A percentile compares a stretch with the other conserved stretches of the same genome.
Evolutionary conservation across 2,329 filamentous ascomycete genomes (phyloP).

Genomic region (Monosporascus cannonballus): DNA sequence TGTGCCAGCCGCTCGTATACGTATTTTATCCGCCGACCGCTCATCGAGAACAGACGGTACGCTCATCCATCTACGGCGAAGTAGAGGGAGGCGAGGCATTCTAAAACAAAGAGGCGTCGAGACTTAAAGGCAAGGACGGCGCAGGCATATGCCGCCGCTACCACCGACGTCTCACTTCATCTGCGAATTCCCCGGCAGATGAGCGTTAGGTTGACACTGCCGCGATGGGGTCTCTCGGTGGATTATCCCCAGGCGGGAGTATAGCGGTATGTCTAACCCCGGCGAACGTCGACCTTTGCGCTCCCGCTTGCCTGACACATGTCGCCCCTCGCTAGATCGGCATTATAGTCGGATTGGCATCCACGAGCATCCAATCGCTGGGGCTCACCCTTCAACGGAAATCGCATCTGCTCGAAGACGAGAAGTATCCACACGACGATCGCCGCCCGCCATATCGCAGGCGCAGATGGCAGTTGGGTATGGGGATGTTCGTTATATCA

Average conservation of each 20-base stretch:
- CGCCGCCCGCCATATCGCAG: conserved; percentile 83
- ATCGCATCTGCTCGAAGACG: conserved; percentile 95
- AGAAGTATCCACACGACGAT: conserved; percentile 73
- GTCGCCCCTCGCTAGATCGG: conserved; percentile 57
- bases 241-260: conserved; percentile 68
- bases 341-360: conserved; percentile 86
- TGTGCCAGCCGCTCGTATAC: too few relatives aligned
- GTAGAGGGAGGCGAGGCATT: too few relatives aligned
- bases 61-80: too few relatives aligned
- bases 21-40: too few relatives aligned
- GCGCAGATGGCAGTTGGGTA: conserved; percentile 91
- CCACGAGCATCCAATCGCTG: conserved; percentile 89
- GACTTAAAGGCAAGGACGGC: neutral
- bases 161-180: conserved; percentile 8
- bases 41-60: too few relatives aligned
- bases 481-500: conserved; percentile 93
- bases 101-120: too few relatives aligned
- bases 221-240: conserved; percentile 67
- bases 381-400: conserved; percentile 95
- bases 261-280: conserved; percentile 15
- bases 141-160: conserved; percentile 15
- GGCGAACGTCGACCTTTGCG: neutral
- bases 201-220: conserved; percentile 33
- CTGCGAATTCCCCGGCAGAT: conserved; percentile 34
- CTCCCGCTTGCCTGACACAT: conserved; percentile 19